Evolutionary conservation across 176 grass and related monocot genomes (phyloP).

Genomic region (Elymus sibiricus): DNA sequence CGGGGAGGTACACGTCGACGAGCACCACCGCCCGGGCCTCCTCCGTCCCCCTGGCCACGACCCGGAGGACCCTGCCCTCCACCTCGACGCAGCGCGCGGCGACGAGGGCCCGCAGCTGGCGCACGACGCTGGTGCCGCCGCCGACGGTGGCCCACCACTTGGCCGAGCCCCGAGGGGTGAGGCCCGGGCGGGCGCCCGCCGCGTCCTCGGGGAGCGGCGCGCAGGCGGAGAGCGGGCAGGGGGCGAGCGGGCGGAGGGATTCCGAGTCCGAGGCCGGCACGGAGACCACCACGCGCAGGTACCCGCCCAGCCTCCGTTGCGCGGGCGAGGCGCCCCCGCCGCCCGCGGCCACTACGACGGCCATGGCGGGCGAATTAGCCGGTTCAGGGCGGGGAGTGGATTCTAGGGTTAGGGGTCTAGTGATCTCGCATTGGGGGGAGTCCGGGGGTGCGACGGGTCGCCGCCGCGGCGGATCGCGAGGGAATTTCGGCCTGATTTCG

Average conservation of each 20-base stretch:
- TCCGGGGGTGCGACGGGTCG: background rate
- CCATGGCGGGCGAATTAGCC: background rate
- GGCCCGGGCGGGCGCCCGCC: background rate
- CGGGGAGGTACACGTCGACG: constrained; percentile 71
- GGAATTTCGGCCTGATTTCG: background rate
- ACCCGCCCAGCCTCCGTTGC: constrained; percentile 60
- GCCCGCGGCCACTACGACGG: background rate
- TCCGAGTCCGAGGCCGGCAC: background rate
- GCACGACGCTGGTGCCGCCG: constrained; percentile 51
- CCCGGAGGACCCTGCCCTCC: constrained; percentile 48
- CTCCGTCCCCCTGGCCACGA: constrained; percentile 21
- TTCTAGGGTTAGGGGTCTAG: constrained; percentile 15
- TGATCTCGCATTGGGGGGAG: background rate
- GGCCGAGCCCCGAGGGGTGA: background rate
- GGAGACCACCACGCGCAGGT: constrained; percentile 64
- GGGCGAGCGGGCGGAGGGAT: background rate
- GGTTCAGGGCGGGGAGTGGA: background rate
- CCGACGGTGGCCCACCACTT: constrained; percentile 32
- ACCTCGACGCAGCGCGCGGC: constrained; percentile 39
- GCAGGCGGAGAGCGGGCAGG: constrained; percentile 36
- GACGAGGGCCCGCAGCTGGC: constrained; percentile 49
- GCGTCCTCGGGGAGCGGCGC: constrained; percentile 26
- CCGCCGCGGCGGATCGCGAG: background rate
- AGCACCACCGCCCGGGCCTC: constrained; percentile 60
- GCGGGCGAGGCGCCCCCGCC: background rate